Evolutionary conservation across 1,139 yeast genomes (phyloP), one percentile per base, ranked within the genome.

Genomic region (Pichia sp.): DNA sequence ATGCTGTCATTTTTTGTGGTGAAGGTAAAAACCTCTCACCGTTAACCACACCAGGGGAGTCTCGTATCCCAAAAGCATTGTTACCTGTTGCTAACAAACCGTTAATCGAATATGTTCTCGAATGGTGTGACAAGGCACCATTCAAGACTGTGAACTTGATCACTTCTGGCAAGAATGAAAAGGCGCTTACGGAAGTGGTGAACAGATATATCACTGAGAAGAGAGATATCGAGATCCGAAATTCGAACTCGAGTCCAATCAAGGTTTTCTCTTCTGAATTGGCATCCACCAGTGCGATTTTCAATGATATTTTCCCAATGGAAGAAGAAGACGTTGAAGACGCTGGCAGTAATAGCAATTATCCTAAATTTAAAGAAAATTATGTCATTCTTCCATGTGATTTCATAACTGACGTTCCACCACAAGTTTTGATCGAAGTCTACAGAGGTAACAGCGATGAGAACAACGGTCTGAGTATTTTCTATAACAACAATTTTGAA

Each of bases 301-400:
- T 88, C 45, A 69, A 38, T 33, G 50, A 50, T 16, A 40, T 42
- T 31, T 45, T 52, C 36, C 72, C 32, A 68, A 76, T 44, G 64
- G 44, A 40, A 10, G 39, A 40, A 23, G 41, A 42, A 11, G 33
- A 36, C 16, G 10, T 8, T 2, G 23, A 16, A 33, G 39, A 16
- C 23, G 23, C 23, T 16, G 23, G 23, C 23, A 16, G 23, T 16
- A 16, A 16, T 16, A 16, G 23, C 23, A 16, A 16, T 16, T 16
- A 16, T 16, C 9, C 11, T 36, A 10, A 33, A 39, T 36, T 16
- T 16, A 69, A 75, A 41, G 67, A 65, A 42, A 77, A 85, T 59
- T 82, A 87, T 58, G 86, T 88, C 27, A 64, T 92, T 37, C 66
- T 94, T 49, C 97, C 98, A 4, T 90, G 97, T 67, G 98, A 94